Evolutionary conservation across 2,329 filamentous ascomycete genomes (phyloP).

Genomic region (Cladophialophora bantiana): DNA sequence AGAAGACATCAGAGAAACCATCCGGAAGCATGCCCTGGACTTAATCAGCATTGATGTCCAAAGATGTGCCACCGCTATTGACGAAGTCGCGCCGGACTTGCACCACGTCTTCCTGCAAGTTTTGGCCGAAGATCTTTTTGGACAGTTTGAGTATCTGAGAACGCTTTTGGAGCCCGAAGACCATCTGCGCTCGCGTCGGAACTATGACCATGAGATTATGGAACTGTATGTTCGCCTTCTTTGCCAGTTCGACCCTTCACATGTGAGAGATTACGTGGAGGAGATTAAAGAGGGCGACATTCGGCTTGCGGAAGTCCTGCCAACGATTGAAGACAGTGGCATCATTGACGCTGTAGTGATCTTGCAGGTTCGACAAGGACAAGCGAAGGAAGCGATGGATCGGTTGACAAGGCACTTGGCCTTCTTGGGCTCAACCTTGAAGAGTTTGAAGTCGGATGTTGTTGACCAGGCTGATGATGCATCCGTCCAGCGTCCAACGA

Average conservation of each 20-base stretch:
- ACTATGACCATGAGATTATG: conserved; percentile 64
- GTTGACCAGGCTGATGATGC: conserved; percentile 62
- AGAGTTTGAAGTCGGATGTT: conserved; percentile 48
- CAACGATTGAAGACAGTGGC: conserved; percentile 85
- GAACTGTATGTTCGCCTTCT: conserved; percentile 90
- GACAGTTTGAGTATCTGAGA: conserved; percentile 78
- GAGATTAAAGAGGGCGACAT: conserved; percentile 78
- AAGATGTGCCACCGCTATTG: conserved; percentile 70
- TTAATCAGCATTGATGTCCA: conserved; percentile 72
- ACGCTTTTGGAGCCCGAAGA: conserved; percentile 70
- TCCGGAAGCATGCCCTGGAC: conserved; percentile 69
- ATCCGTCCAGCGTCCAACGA: conserved; percentile 69
- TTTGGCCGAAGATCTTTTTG: conserved; percentile 65
- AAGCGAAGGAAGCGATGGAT: conserved; percentile 81
- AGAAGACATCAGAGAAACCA: conserved; percentile 72
- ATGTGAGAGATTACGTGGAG: conserved; percentile 86
- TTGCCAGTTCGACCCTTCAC: conserved; percentile 81
- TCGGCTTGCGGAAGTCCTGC: conserved; percentile 78
- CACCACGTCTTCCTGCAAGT: conserved; percentile 71
- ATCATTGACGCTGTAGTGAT: conserved; percentile 93
- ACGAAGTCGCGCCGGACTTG: conserved; percentile 66
- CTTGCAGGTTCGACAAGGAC: conserved; percentile 86
- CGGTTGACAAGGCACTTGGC: conserved; percentile 81
- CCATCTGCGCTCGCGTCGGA: conserved; percentile 35
- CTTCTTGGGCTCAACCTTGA: conserved; percentile 77